Evolutionary conservation across 768 basidiomycete genomes (phyloP), one percentile per base, ranked within the genome.

Genomic region (Dictyophora rubrovolvata): DNA sequence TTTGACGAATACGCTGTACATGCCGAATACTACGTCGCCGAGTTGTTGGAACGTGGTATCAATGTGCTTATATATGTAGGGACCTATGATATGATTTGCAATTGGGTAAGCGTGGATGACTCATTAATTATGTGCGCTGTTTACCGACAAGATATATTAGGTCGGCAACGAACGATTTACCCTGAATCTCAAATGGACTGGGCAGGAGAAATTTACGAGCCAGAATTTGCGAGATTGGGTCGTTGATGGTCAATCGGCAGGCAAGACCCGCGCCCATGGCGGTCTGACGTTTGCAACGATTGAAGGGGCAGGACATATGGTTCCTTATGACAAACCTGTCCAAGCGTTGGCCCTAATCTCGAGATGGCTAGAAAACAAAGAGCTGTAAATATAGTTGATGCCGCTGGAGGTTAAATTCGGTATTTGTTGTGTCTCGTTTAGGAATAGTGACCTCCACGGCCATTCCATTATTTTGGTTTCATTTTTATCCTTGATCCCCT

Each of bases 81-180:
- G 5, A 74, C 74, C 46, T 75, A 79, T 61, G 81, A 83, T 65
- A 80, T 73, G 71, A 75, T 78, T 22, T 81, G 80, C 65, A 86
- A 86, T 65, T 81, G 78, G 77, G 68, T 71, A 54, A 69, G 69
- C 22, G 72, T 73, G 28, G 28, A 28, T 65, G 20, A 22, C 50
- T 51, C 4, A 12, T 6, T 51, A 22, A 14, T 22, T 18, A 51
- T 51, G 12, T 20, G 12, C 50, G 12, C 18, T 22, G 12, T 22
- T 22, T 20, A 51, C 4, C 33, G 72, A 72, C 64, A 59, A 11
- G 67, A 71, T 48, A 70, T 67, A 5, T 60, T 71, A 72, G 66
- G 71, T 85, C 33, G 84, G 81, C 0, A 86, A 85, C 65, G 79
- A 83, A 68, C 69, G 72, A 20, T 86, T 82, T 84, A 78, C 81